phyloP scores from a whole-genome alignment of 2,329 filamentous ascomycete genomes.

The Diplodia sapinea region DNA sequence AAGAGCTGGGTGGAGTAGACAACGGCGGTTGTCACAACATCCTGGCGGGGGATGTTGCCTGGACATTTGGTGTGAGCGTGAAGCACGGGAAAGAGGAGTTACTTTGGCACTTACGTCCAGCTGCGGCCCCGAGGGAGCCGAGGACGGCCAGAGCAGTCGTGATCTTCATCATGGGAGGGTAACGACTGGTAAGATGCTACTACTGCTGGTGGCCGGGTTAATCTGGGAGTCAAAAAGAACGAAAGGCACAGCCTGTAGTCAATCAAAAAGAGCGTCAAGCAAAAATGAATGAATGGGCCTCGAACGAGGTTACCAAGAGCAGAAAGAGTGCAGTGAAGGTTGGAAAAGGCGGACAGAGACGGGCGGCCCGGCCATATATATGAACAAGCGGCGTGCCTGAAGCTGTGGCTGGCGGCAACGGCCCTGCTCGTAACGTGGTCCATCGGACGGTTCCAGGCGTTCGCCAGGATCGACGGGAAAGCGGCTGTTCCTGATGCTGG shows the following conservation, averaged over 20 bases:
- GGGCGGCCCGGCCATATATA: conserved; percentile 18
- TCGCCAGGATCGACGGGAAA: conserved; percentile 7
- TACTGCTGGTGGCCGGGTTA: neutral
- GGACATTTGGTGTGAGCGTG: neutral
- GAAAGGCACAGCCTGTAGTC: conserved; percentile 25
- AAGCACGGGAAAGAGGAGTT: neutral
- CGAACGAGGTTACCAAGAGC: conserved; percentile 3
- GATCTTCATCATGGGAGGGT: conserved; percentile 14
- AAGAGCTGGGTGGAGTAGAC: conserved; percentile 26
- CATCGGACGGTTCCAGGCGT: neutral
- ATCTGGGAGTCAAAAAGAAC: conserved; percentile 9
- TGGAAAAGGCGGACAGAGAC: neutral
- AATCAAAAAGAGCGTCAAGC: conserved; percentile 20
- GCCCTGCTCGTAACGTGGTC: conserved; percentile 2
- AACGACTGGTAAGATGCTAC: conserved; percentile 4
- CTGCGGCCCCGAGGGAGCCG: conserved; percentile 15
- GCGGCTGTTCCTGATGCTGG: neutral
- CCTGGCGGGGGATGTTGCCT: conserved; percentile 15
- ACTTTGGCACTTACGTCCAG: conserved; percentile 13
- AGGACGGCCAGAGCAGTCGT: conserved; percentile 19
- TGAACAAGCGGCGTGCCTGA: conserved; percentile 15
- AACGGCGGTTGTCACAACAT: conserved; percentile 13
- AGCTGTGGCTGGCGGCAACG: neutral
- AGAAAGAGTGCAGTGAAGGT: conserved; percentile 18
- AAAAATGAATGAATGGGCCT: conserved; percentile 23